Percentiles rank a stretch among this genome's conserved stretches.
Evolutionary conservation across 2,329 filamentous ascomycete genomes (phyloP).

Genomic region (Xylariales sp.): DNA sequence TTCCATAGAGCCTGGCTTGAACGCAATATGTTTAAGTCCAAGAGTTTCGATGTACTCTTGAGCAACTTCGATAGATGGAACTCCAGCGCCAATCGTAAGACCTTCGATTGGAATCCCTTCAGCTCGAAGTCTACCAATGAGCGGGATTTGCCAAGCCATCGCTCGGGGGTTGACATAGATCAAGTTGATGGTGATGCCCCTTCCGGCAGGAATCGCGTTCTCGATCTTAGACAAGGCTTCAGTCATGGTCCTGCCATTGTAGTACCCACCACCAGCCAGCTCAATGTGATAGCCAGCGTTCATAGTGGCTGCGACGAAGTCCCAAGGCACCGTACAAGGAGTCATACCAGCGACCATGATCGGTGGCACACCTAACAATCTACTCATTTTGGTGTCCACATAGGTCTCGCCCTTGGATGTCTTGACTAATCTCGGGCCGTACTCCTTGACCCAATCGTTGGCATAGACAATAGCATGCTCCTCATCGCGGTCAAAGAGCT

Average conservation of each 20-base stretch:
- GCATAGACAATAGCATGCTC: slow-evolving; percentile 93
- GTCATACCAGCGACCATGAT: slow-evolving; percentile 95
- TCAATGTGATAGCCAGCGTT: slow-evolving; percentile 94
- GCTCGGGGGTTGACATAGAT: slow-evolving; percentile 88
- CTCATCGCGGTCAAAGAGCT: slow-evolving; percentile 93
- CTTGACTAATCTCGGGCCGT: slow-evolving; percentile 86
- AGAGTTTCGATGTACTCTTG: slow-evolving; percentile 92
- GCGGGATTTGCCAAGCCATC: slow-evolving; percentile 88
- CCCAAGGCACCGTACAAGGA: slow-evolving; percentile 81
- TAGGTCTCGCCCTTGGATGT: slow-evolving; percentile 85
- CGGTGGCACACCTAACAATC: slow-evolving; percentile 77
- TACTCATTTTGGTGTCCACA: slow-evolving; percentile 95
- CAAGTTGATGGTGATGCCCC: slow-evolving; percentile 83
- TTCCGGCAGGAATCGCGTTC: slow-evolving; percentile 74
- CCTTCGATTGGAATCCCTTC: slow-evolving; percentile 90
- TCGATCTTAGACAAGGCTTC: slow-evolving; percentile 81
- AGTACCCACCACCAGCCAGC: slow-evolving; percentile 85
- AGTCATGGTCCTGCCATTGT: slow-evolving; percentile 76
- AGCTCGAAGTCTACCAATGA: slow-evolving; percentile 72
- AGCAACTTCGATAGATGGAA: slow-evolving; percentile 88
- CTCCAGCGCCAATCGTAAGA: slow-evolving; percentile 86
- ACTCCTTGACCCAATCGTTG: slow-evolving; percentile 96
- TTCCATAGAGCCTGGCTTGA: slow-evolving; percentile 88
- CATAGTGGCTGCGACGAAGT: slow-evolving; percentile 90
- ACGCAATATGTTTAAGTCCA: slow-evolving; percentile 86